phyloP scores from a whole-genome alignment of 768 basidiomycete genomes.

The Porpolomopsis calyptriformis region DNA sequence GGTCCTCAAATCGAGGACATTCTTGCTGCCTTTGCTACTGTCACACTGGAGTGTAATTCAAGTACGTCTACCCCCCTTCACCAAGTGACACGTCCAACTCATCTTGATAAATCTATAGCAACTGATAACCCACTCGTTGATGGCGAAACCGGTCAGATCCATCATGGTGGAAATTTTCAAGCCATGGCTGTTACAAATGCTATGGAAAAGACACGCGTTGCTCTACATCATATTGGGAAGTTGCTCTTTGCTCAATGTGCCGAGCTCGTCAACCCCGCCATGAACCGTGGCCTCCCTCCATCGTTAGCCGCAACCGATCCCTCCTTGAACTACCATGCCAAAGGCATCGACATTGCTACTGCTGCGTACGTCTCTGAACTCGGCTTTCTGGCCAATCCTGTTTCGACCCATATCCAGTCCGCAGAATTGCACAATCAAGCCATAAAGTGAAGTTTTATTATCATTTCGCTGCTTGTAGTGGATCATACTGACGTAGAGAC shows the following conservation, averaged over 20 bases:
- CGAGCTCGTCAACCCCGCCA: conserved; percentile 67
- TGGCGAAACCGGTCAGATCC: conserved; percentile 49
- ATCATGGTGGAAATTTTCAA: conserved; percentile 85
- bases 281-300: conserved; percentile 73
- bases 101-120: conserved; percentile 29
- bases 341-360: conserved; percentile 73
- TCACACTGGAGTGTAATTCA: conserved; percentile 69
- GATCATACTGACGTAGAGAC: conserved; percentile 1
- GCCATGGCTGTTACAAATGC: conserved; percentile 68
- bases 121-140: conserved; percentile 80
- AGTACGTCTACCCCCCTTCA: conserved; percentile 34
- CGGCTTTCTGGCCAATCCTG: conserved; percentile 67
- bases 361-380: conserved; percentile 74
- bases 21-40: conserved; percentile 42
- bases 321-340: conserved; percentile 66
- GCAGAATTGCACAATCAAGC: conserved; percentile 84
- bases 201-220: conserved; percentile 80
- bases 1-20: conserved; percentile 76
- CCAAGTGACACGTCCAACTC: not conserved
- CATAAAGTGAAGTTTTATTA: conserved; percentile 47
- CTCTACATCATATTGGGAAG: conserved; percentile 60
- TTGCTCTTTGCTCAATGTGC: conserved; percentile 60
- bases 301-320: conserved; percentile 66
- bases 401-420: conserved; percentile 70
- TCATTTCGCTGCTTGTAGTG: not conserved